Percentiles rank a stretch among this genome's conserved stretches.
Conservation (phyloP, 177 flowering plant genomes). For the Vitis hybrid region DNA sequence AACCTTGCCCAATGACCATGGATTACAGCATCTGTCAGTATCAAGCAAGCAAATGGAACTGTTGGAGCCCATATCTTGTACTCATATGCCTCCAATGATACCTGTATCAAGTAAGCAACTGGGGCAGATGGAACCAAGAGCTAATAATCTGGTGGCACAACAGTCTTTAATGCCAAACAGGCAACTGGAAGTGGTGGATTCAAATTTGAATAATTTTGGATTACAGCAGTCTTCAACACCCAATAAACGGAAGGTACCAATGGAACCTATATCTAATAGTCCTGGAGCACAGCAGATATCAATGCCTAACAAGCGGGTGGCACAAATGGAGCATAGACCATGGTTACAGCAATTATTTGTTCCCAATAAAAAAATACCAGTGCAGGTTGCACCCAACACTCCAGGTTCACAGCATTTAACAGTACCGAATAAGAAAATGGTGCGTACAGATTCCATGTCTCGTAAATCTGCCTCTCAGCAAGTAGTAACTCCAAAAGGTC, state of each 20-base stretch:
- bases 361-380: constrained; percentile 18
- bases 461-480: constrained; percentile 36
- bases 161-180: constrained; percentile 19
- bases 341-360: constrained; percentile 33
- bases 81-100: constrained; percentile 14
- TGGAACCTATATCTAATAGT: constrained; percentile 19
- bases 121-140: constrained; percentile 19
- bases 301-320: constrained; percentile 32
- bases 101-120: constrained; percentile 12
- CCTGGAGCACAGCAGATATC: constrained; percentile 15
- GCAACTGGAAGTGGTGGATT: constrained; percentile 25
- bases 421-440: constrained; percentile 31
- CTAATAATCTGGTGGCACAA: constrained; percentile 18
- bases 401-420: constrained; percentile 26
- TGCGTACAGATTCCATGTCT: constrained; percentile 27
- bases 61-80: constrained; percentile 7
- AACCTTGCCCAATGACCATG: constrained; percentile 10
- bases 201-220: constrained; percentile 11
- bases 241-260: constrained; percentile 38
- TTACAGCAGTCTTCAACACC: constrained; percentile 23
- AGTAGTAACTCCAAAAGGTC: constrained; percentile 24
- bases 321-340: constrained; percentile 38
- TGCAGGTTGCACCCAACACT: constrained; percentile 11
- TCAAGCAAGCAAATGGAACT: constrained; percentile 10
- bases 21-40: constrained; percentile 7